These are phyloP conservation scores for Rosa lucieae DNA, from an alignment of 306 rosid species.

Conservation along the genomic window DNA sequence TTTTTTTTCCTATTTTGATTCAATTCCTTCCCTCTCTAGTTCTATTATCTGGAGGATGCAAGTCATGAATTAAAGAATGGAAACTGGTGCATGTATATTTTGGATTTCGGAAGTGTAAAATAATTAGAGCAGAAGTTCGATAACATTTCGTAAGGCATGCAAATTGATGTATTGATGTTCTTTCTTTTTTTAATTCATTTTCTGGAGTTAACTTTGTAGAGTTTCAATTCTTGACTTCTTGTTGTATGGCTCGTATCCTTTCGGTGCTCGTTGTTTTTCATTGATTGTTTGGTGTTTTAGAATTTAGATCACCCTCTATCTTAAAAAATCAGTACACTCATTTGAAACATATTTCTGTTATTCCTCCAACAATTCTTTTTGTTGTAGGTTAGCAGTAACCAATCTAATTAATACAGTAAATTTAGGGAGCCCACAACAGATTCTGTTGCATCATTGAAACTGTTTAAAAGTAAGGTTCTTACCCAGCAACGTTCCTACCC, in stretches of 20 bases:
- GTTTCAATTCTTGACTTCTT: background rate
- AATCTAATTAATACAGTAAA: background rate
- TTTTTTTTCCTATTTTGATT: background rate
- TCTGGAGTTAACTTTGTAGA: background rate
- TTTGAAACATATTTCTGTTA: background rate
- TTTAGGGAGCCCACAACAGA: background rate
- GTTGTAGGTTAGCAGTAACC: background rate
- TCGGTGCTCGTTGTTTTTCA: background rate
- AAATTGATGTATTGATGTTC: background rate
- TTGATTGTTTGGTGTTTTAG: background rate
- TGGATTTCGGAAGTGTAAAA: constrained; percentile 3
- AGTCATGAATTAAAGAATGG: background rate
- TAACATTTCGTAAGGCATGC: background rate
- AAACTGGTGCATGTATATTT: background rate
- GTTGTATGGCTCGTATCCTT: background rate
- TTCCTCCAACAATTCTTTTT: background rate
- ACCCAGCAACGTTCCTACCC: no score
- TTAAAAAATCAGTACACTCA: background rate
- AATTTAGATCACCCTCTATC: background rate
- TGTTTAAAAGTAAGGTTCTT: no score
- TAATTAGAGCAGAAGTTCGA: background rate
- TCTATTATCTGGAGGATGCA: background rate
- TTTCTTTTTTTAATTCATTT: background rate
- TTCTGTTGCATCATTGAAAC: background rate
- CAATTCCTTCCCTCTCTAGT: background rate